Percentiles rank a stretch among this genome's conserved stretches.
phyloP scores from a whole-genome alignment of 2,329 filamentous ascomycete genomes.

The Beauveria brongniartii region DNA sequence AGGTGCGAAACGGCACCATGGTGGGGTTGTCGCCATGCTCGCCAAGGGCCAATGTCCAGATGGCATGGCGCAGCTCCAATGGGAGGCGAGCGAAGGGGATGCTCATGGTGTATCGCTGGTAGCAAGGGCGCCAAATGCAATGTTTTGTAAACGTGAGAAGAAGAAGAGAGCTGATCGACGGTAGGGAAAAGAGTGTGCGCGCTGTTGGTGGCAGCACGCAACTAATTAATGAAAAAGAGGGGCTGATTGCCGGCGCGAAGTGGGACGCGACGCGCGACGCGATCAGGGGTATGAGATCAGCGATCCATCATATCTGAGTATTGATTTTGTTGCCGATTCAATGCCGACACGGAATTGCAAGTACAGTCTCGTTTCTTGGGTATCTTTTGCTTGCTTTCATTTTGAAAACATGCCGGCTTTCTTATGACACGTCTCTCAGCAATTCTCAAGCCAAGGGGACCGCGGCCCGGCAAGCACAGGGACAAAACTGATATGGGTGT shows the following conservation, averaged over 20 bases:
- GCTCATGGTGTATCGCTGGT: neutral
- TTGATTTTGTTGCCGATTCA: neutral
- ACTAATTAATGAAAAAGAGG: neutral
- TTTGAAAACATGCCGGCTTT: too few relatives aligned
- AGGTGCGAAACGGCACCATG: constrained; percentile 14
- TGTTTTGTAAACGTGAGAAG: neutral
- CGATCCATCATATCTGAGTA: neutral
- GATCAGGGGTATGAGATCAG: neutral
- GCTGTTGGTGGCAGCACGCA: neutral
- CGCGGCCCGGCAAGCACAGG: too few relatives aligned
- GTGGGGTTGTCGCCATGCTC: constrained; percentile 12
- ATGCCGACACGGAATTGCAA: neutral
- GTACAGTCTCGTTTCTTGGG: too few relatives aligned
- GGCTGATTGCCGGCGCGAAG: neutral
- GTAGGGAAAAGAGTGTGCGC: neutral
- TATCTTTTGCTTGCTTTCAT: too few relatives aligned
- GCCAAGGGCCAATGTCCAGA: constrained; percentile 17
- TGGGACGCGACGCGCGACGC: constrained; percentile 4
- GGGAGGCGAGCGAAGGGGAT: constrained; percentile 17
- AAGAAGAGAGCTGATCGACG: neutral
- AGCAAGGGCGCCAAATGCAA: neutral
- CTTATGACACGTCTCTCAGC: too few relatives aligned
- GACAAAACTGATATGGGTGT: too few relatives aligned
- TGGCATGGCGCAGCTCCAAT: constrained; percentile 18
- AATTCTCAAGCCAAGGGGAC: too few relatives aligned